A percentile compares a stretch with the other conserved stretches of the same genome.
Evolutionary conservation across 345 rosid genomes (phyloP).

Genomic region (Gossypium sturtianum): DNA sequence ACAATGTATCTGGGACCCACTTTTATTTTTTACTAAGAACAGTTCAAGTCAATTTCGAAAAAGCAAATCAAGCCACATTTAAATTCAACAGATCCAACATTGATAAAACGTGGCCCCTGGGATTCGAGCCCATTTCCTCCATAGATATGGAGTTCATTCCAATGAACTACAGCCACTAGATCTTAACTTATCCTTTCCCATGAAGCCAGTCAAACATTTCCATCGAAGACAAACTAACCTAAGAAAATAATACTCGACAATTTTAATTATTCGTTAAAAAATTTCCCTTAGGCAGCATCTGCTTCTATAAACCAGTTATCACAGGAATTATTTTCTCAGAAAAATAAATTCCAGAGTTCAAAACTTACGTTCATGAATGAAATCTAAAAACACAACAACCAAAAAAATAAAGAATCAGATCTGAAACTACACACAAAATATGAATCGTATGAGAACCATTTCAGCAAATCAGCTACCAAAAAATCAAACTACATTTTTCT

Average conservation of each 20-base stretch:
- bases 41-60: background rate
- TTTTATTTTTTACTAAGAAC: background rate
- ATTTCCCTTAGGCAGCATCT: background rate
- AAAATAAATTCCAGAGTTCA: background rate
- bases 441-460: background rate
- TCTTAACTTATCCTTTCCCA: background rate
- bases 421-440: background rate
- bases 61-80: background rate
- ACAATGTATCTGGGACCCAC: background rate
- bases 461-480: background rate
- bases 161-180: slow-evolving; percentile 19
- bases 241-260: background rate
- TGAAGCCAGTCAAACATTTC: background rate
- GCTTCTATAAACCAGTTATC: background rate
- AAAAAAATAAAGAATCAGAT: background rate
- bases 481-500: background rate
- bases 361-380: background rate
- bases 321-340: background rate
- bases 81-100: background rate
- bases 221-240: background rate
- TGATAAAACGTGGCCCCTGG: slow-evolving; percentile 37
- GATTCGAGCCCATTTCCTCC: slow-evolving; percentile 65
- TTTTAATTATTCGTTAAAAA: background rate
- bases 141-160: slow-evolving; percentile 14
- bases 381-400: background rate